These are phyloP conservation scores for Lachancea meyersii DNA, from an alignment of 805 yeast genomes.

Conservation along the genomic window DNA sequence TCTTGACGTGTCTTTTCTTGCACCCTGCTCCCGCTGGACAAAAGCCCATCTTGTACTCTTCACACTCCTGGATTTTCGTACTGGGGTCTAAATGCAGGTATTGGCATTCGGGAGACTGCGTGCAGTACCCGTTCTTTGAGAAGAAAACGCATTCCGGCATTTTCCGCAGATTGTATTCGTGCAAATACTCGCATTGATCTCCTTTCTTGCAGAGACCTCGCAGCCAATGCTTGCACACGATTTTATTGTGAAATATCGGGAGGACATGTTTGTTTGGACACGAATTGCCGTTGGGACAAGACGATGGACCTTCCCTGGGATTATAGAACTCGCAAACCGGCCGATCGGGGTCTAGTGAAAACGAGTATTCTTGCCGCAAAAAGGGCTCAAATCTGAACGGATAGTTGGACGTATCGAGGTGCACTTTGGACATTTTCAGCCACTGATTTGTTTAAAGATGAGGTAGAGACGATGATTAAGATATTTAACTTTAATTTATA, in stretches of 20 bases:
- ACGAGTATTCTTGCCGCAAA: slow-evolving; percentile 68
- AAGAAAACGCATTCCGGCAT: slow-evolving; percentile 96
- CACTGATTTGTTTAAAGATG: neutral
- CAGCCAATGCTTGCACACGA: slow-evolving; percentile 97
- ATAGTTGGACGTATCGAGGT: slow-evolving; percentile 37
- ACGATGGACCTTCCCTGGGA: slow-evolving; percentile 46
- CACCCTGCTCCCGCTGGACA: slow-evolving; percentile 91
- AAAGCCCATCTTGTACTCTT: slow-evolving; percentile 77
- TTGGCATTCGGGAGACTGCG: slow-evolving; percentile 90
- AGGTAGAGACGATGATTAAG: neutral
- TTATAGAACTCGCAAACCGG: slow-evolving; percentile 75
- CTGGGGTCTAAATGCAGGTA: slow-evolving; percentile 88
- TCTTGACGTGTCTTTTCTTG: slow-evolving; percentile 70
- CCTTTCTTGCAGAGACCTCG: slow-evolving; percentile 96
- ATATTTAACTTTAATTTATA: neutral
- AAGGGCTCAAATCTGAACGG: slow-evolving; percentile 74
- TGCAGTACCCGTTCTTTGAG: slow-evolving; percentile 74
- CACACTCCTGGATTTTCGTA: slow-evolving; percentile 82
- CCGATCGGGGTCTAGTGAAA: slow-evolving; percentile 82
- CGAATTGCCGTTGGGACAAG: slow-evolving; percentile 78
- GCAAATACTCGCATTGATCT: slow-evolving; percentile 91
- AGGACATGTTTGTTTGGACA: slow-evolving; percentile 85
- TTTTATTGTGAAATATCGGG: slow-evolving; percentile 59
- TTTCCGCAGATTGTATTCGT: slow-evolving; percentile 86
- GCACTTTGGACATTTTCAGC: slow-evolving; percentile 35